Base-by-base conservation (phyloP, 805 yeast species). In the Kluyveromyces starmeri region DNA sequence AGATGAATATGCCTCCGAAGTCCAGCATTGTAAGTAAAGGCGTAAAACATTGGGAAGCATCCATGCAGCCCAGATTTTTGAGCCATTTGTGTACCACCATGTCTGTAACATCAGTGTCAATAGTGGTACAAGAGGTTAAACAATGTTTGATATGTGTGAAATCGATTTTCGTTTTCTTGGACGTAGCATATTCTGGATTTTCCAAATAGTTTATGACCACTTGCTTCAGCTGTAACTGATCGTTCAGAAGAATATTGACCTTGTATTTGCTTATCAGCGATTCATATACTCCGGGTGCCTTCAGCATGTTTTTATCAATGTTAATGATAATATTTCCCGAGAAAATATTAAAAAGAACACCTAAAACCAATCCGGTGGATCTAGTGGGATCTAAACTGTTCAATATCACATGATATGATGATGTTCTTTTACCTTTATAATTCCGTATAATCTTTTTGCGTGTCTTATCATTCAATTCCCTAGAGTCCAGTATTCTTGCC, bases 1-100 rank as follows among this genome's bases (percentile, higher is more conserved):
- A 76, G 5, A 92, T 75, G 9, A 88, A 86, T 74, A 89, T 83
- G 2, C 99, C 99, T 21, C 98, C 98, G 50, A 86, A 94, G 52
- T 92, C 98, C 43, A 83, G 75, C 32, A 92, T 62, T 0, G 96
- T 82, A 28, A 92, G 64, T 65, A 92, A 71, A 0, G 99, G 99
- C 0, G 95, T 78, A 19, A 86, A 79, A 4, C 85, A 83, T 34
- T 75, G 73, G 23, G 80, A 70, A 0, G 94, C 79, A 35, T 71
- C 73, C 36, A 65, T 70, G 49, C 94, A 85, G 0, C 98, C 98
- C 35, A 92, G 58, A 2, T 97, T 96, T 44, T 78, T 72, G 31
- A 92, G 65, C 85, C 95, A 92, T 38, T 97, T 68, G 43, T 85
- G 89, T 9, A 94, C 75, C 26, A 92, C 64, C 53, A 92, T 78